Evolutionary conservation across 106 monocot genomes (phyloP).

Genomic region (Dendrobium chrysotoxum): DNA sequence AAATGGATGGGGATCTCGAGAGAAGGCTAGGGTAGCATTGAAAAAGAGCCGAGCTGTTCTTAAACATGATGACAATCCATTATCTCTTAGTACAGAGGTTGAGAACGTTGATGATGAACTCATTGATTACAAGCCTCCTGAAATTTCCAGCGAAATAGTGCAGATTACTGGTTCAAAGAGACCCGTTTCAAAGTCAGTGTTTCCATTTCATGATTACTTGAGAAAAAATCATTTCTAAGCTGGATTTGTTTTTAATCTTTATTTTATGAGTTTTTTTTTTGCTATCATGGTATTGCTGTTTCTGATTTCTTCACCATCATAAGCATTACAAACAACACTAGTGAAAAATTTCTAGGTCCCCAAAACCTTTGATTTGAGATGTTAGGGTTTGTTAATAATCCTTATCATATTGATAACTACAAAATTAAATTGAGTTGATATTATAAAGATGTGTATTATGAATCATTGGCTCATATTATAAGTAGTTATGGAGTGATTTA

Average conservation of each 20-base stretch:
- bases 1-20: conserved; percentile 59
- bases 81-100: conserved; percentile 18
- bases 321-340: background rate
- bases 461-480: background rate
- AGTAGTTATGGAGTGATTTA: background rate
- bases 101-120: conserved; percentile 22
- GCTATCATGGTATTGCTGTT: background rate
- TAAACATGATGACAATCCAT: conserved; percentile 21
- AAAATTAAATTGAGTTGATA: background rate
- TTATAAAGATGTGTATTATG: background rate
- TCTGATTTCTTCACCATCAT: background rate
- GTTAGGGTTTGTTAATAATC: background rate
- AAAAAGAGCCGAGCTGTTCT: conserved; percentile 27
- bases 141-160: conserved; percentile 13
- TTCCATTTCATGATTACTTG: background rate
- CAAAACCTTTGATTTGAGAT: background rate
- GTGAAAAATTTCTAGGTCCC: background rate
- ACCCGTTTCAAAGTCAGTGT: conserved; percentile 27
- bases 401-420: background rate
- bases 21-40: conserved; percentile 36
- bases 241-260: background rate
- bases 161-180: conserved; percentile 19
- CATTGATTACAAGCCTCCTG: conserved; percentile 41
- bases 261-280: background rate
- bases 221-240: background rate